These are phyloP conservation scores for Hypoxylon fuscum DNA, from an alignment of 495 filamentous ascomycete genomes.

Conservation along the genomic window DNA sequence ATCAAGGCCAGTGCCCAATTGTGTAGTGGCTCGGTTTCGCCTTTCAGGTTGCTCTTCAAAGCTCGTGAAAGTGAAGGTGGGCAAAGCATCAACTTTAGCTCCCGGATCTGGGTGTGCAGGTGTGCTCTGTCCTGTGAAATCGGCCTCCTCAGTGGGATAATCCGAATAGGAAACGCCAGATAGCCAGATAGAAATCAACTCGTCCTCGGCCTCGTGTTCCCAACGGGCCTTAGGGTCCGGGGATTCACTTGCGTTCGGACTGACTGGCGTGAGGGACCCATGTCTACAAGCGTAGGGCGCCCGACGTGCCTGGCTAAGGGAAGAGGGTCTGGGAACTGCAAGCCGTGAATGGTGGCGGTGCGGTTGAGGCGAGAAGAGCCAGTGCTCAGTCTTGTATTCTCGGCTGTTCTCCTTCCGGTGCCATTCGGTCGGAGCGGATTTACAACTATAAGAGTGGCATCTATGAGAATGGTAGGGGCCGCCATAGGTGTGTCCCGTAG, in stretches of 20 bases:
- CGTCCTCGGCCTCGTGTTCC: constrained; percentile 24
- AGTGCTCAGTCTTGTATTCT: constrained; percentile 39
- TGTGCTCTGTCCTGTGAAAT: not conserved
- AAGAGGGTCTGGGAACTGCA: constrained; percentile 16
- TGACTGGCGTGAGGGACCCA: constrained; percentile 30
- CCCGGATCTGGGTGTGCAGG: not conserved
- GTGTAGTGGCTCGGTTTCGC: constrained; percentile 12
- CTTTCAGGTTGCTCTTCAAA: constrained; percentile 20
- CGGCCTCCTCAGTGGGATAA: constrained; percentile 3
- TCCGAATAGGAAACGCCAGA: constrained; percentile 20
- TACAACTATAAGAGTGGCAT: constrained; percentile 31
- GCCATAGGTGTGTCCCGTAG: constrained; percentile 23
- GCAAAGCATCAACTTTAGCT: not conserved
- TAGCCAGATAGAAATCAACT: constrained; percentile 31
- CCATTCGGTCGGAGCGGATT: constrained; percentile 36
- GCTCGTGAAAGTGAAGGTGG: constrained; percentile 4
- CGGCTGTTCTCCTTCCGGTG: constrained; percentile 40
- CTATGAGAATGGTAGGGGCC: constrained; percentile 27
- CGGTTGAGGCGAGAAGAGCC: constrained; percentile 12
- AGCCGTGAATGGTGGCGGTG: constrained; percentile 13
- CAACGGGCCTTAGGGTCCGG: constrained; percentile 9
- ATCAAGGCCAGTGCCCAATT: constrained; percentile 35
- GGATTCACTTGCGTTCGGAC: constrained; percentile 24
- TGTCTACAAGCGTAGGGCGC: constrained; percentile 28
- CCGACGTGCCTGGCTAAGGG: constrained; percentile 15